Base-by-base conservation (phyloP, 2,329 filamentous ascomycete genomes). In the Didymella segeticola region DNA sequence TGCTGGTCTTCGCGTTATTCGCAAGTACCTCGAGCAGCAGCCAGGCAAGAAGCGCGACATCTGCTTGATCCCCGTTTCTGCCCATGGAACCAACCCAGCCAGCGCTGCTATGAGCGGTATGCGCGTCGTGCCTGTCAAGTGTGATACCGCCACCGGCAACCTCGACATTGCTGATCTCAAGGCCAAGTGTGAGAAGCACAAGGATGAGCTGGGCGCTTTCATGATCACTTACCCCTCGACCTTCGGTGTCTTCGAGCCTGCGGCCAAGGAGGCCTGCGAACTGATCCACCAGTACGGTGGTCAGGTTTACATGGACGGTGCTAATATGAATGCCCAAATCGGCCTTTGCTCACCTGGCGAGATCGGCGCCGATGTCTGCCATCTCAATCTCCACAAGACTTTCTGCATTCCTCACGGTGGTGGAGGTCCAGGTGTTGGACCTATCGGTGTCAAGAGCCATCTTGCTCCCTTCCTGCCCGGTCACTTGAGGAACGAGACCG, bases 271-370 rank as follows among this genome's bases (percentile, higher is more conserved):
- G 70, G 92, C 88, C 14, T 96, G 92, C 76, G 80, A 91, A 49
- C 80, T 96, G 25, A 91, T 98, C 15, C 93, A 98, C 78, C 77
- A 89, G 60, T 81, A 96, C 70, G 93, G 93, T 46, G 93, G 93
- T 9, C 91, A 96, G 71, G 93, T 98, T 14, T 98, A 97, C 81
- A 97, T 98, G 93, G 93, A 98, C 72, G 93, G 93, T 41, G 93
- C 93, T 62, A 98, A 98, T 80, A 95, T 97, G 91, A 98, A 97
- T 72, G 93, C 93, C 15, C 93, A 98, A 77, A 97, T 98, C 60
- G 93, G 93, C 11, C 84, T 98, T 10, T 96, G 91, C 80, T 96
- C 91, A 0, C 93, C 93, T 1, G 93, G 93, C 31, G 92, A 96
- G 74, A 96, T 98, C 63, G 93, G 93, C 17, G 93, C 93, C 25